Evolutionary conservation across 306 rosid species (phyloP).

Genomic region (Comarum palustre): DNA sequence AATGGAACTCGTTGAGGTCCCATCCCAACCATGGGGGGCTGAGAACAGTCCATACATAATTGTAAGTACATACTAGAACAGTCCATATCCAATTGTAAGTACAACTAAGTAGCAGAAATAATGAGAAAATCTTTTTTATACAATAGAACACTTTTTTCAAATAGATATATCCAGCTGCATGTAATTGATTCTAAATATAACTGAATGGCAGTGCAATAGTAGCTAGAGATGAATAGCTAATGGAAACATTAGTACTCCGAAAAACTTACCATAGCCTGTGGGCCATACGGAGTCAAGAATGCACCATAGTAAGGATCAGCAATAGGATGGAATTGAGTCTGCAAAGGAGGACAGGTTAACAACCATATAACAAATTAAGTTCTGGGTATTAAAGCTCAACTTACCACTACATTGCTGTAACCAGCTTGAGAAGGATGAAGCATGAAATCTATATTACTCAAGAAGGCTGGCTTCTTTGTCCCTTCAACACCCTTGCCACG

Average conservation of each 20-base stretch:
- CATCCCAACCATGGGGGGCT: slow-evolving; percentile 55
- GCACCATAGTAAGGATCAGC: slow-evolving; percentile 52
- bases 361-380: slow-evolving; percentile 17
- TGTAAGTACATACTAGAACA: not conserved
- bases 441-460: slow-evolving; percentile 42
- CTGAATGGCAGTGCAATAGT: not conserved
- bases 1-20: slow-evolving; percentile 65
- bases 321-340: slow-evolving; percentile 56
- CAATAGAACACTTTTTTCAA: not conserved
- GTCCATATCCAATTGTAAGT: too few relatives aligned
- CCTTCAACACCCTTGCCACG: slow-evolving; percentile 36
- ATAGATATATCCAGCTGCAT: not conserved
- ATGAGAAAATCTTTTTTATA: too few relatives aligned
- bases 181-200: not conserved
- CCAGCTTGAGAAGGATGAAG: slow-evolving; percentile 44
- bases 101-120: too few relatives aligned
- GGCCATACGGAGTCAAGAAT: slow-evolving; percentile 48
- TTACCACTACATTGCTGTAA: slow-evolving; percentile 46
- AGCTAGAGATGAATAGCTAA: not conserved
- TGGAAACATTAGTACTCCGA: not conserved
- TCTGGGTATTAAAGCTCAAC: slow-evolving; percentile 27
- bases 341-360: slow-evolving; percentile 19
- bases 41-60: slow-evolving; percentile 25
- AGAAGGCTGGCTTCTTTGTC: slow-evolving; percentile 43
- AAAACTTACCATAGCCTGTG: slow-evolving; percentile 59